Base-by-base conservation (phyloP, 2,329 filamentous ascomycete genomes). In the Ceratocystis huliohia region DNA sequence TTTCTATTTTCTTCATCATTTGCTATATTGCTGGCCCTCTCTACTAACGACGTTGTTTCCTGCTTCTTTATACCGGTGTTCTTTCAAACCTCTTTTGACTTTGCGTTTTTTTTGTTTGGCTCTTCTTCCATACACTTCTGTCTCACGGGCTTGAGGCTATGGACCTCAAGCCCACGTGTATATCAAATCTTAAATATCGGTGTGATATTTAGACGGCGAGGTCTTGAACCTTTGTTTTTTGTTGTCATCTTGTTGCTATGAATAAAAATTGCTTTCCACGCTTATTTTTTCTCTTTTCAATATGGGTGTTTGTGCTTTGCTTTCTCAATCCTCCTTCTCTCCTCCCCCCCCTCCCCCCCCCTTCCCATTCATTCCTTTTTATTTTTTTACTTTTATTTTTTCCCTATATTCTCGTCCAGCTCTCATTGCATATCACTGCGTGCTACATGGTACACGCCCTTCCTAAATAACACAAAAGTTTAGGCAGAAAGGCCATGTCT, bases 51-150 rank as follows among this genome's bases (percentile, higher is more conserved):
- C 46, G 20, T 66, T 45, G 25, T 61, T 46, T 45, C 61, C 20
- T 46, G n/a, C 33, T 66, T 61, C 59, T 57, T 30, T 57, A 57
- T 57, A 57, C 53, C 53, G 28, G 53, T 57, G 28, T 57, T 57
- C 25, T 13, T 57, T 33, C 28, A 10, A 30, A 30, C 4, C 28
- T 33, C 15, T 30, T 30, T 17, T 57, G n/a, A 17, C 25, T 33
- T 15, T n/a, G 25, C 17, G 28, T 20, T 56, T 63, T 17, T 44
- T 37, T 28, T 48, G 30, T 28, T 33, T 48, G 7, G 17, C 44
- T 48, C 2, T 30, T 33, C 8, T 48, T 63, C 20, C 45, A 46
- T 46, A 22, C 37, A 25, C 20, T 22, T 25, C 22, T 30, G n/a
- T 25, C 45, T 28, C 4, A 33, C 33, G 28, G 33, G 28, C 53